These are phyloP conservation scores for Camellia oleifera DNA, from an alignment of 179 eudicot species.

Conservation along the genomic window DNA sequence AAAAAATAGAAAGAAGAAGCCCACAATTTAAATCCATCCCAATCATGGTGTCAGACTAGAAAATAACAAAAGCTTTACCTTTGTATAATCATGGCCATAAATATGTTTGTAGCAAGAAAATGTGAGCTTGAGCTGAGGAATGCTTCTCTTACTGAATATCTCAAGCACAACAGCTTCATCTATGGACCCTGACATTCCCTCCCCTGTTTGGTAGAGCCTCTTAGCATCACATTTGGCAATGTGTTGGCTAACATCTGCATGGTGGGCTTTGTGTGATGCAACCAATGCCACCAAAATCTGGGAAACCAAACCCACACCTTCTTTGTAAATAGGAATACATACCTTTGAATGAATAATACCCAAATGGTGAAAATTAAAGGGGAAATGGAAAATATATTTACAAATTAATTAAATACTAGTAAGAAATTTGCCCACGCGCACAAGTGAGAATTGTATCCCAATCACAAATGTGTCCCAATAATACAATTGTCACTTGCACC, in stretches of 20 bases:
- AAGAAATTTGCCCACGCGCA: too few species aligned
- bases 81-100: constrained; percentile 64
- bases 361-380: too few species aligned
- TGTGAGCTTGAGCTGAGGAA: constrained; percentile 59
- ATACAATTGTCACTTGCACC: too few species aligned
- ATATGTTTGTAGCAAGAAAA: constrained; percentile 64
- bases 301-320: not conserved
- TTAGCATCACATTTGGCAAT: constrained; percentile 72
- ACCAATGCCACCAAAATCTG: constrained; percentile 72
- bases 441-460: too few species aligned
- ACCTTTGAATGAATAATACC: too few species aligned
- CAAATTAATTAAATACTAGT: too few species aligned
- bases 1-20: not conserved
- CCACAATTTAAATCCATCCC: not conserved
- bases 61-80: constrained; percentile 30
- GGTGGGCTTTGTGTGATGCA: constrained; percentile 76
- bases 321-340: not conserved
- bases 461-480: not conserved
- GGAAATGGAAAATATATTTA: too few species aligned
- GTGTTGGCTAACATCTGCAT: constrained; percentile 60
- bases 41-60: not conserved
- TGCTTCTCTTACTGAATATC: constrained; percentile 71
- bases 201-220: constrained; percentile 69
- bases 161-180: constrained; percentile 74
- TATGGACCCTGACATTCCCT: constrained; percentile 41